Conservation (phyloP, 257 asterid genomes). For the Nicotiana attenuata region DNA sequence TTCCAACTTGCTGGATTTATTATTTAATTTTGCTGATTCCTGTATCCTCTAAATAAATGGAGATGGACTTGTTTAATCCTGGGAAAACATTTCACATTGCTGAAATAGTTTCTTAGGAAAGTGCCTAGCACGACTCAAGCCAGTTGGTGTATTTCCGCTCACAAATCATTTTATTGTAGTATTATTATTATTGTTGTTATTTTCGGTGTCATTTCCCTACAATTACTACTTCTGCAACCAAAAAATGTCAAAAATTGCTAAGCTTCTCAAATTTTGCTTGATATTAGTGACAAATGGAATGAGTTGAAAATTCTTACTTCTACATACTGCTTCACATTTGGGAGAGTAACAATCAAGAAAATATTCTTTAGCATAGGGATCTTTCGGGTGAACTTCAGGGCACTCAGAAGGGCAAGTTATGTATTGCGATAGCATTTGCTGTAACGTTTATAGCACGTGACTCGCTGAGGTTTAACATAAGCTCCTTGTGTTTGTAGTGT, state of each 20-base stretch:
- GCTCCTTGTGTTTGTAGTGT: neutral
- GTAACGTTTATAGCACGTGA: constrained; percentile 15
- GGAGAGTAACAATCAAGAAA: constrained; percentile 27
- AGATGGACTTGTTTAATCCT: too few species aligned
- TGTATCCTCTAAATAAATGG: too few species aligned
- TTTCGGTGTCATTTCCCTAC: too few species aligned
- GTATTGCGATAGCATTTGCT: constrained; percentile 19
- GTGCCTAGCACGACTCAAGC: too few species aligned
- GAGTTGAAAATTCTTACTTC: constrained; percentile 8
- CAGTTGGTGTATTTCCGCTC: too few species aligned
- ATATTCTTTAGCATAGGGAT: constrained; percentile 17
- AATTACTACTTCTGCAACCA: neutral
- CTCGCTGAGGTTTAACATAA: neutral
- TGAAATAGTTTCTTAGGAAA: too few species aligned
- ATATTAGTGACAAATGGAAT: neutral
- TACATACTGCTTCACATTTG: constrained; percentile 22
- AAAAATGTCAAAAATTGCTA: neutral
- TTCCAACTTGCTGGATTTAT: too few species aligned
- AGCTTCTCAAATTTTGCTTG: neutral
- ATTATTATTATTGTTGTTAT: too few species aligned
- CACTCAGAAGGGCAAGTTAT: constrained; percentile 14
- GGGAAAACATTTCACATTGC: too few species aligned
- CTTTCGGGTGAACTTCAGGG: constrained; percentile 16
- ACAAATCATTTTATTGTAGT: too few species aligned
- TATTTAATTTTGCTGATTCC: too few species aligned